Conservation (phyloP, 345 rosid species). For the rapeseed (Brassica napus) region Da-Ae NC_063450.1:42010001-42010500, state of each 20-base stretch:
- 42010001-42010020: neutral
- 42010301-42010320: slow-evolving; percentile 93
- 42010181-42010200: slow-evolving; percentile 53
- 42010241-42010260: slow-evolving; percentile 8
- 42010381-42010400: slow-evolving; percentile 7
- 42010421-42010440: slow-evolving; percentile 83
- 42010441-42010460: slow-evolving; percentile 66
- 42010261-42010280: slow-evolving; percentile 70
- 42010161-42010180: slow-evolving; percentile 71
- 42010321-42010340: slow-evolving; percentile 83
- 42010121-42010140: slow-evolving; percentile 81
- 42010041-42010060: slow-evolving; percentile 35
- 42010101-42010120: slow-evolving; percentile 89
- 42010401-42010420: slow-evolving; percentile 6
- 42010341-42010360: slow-evolving; percentile 70
- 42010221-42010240: neutral
- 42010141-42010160: slow-evolving; percentile 71
- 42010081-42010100: slow-evolving; percentile 51
- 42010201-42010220: neutral
- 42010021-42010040: slow-evolving; percentile 23
- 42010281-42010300: slow-evolving; percentile 97
- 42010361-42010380: neutral
- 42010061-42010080: slow-evolving; percentile 40
- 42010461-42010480: slow-evolving; percentile 69
- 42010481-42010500: slow-evolving; percentile 72